These are phyloP conservation scores for Spathaspora jeffriesii DNA, from an alignment of 1,139 yeast species.

Conservation along the genomic window DNA sequence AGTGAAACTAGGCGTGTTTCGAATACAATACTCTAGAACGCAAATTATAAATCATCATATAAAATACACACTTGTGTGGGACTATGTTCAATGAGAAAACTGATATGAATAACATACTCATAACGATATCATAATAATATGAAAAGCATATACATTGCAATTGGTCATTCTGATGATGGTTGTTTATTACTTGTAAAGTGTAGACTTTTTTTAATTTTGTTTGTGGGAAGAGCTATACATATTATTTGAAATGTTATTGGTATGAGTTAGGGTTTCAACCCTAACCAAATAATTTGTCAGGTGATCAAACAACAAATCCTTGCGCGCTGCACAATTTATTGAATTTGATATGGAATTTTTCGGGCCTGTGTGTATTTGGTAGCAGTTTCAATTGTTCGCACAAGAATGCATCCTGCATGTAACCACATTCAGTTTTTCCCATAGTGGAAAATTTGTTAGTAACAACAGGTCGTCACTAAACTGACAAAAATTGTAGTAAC, in stretches of 20 bases:
- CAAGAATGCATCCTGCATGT: background rate
- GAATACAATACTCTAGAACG: conserved; percentile 45
- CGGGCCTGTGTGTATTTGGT: too few species aligned
- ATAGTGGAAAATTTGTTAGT: background rate
- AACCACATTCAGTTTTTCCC: background rate
- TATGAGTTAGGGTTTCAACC: background rate
- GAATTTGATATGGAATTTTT: too few species aligned
- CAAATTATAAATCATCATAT: conserved; percentile 52
- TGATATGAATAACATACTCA: conserved; percentile 1
- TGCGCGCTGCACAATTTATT: background rate
- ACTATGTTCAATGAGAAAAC: background rate
- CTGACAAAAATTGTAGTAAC: background rate
- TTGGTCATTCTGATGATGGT: background rate
- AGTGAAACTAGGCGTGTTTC: conserved; percentile 54
- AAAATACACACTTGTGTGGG: conserved; percentile 2
- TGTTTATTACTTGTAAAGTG: background rate
- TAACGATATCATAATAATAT: background rate
- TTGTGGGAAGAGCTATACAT: background rate
- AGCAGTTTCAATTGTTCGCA: too few species aligned
- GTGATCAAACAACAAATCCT: background rate
- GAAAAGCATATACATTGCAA: background rate
- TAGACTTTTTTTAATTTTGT: background rate
- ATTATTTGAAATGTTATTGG: too few species aligned
- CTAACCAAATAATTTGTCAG: background rate
- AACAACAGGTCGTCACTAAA: background rate